Evolutionary conservation across 768 basidiomycete species (phyloP), one percentile per base, ranked within the genome.

Genomic region (Mycena epipterygia): DNA sequence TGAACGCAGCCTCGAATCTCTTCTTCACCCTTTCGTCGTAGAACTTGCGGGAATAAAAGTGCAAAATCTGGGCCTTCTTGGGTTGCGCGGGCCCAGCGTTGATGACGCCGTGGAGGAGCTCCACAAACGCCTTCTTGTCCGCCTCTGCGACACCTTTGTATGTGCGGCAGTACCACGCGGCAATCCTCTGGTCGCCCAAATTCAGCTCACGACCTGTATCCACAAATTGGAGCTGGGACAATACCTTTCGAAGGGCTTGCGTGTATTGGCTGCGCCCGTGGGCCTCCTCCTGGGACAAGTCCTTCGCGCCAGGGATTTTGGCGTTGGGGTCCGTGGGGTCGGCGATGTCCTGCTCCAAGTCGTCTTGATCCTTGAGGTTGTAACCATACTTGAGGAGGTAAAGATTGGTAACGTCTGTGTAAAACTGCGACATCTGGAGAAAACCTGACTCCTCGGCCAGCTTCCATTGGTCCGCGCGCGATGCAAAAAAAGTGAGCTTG

Each of bases 1-100:
- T 29, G 8, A 12, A 59, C 9, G 41, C 41, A 12, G 16, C 23
- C 41, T 59, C 57, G 29, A 44, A 59, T 11, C 29, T 41, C 17
- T 25, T 29, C n/a, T 59, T 59, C 27, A 59, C 41, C 17, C 57
- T 23, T 29, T 42, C 39, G 3, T 59, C 57, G 41, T 59, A 59
- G 9, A 19, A 59, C 14, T 29, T 41, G 27, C 57, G 57, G 4
- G 57, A 59, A 25, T 44, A 42, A 12, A 30, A 44, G 41, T 59
- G 57, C 14, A 39, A 19, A 1, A 14, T 27, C 19, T 59, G 41
- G 1, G 57, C 25, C 21, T n/a, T 42, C 21, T 11, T 29, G 3
- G 57, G 57, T 21, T 12, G n/a, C 17, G 37, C 56, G 2, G 29
- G 23, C 2, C 35, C 42, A 17, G 3, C 6, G 21, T 32, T 39